phyloP scores from a whole-genome alignment of 192 early-diverging fungal genomes.

The Umbelopsis ramanniana region DNA sequence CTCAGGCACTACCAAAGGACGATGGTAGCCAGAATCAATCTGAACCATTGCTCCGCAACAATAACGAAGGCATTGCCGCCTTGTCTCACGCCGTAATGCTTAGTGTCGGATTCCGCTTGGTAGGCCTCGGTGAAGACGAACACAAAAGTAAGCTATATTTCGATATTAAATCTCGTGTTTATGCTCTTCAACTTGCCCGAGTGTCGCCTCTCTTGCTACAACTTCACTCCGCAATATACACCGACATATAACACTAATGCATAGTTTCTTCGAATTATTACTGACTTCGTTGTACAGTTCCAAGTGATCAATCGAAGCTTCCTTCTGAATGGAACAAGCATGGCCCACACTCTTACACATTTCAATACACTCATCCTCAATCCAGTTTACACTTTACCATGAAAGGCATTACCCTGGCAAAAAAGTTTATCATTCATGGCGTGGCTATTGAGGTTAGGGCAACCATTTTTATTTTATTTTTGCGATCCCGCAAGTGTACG shows the following conservation, averaged over 20 bases:
- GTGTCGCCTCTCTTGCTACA: too few relatives aligned
- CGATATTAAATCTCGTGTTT: not conserved
- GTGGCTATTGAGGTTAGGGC: slow-evolving; percentile 64
- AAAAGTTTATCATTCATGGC: slow-evolving; percentile 67
- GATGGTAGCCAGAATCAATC: not conserved
- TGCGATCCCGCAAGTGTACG: not conserved
- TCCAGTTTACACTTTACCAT: slow-evolving; percentile 71
- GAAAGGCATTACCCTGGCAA: slow-evolving; percentile 66
- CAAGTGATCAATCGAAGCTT: slow-evolving; percentile 30
- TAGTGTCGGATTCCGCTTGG: slow-evolving; percentile 62
- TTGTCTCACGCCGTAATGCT: slow-evolving; percentile 64
- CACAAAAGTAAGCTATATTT: slow-evolving; percentile 29
- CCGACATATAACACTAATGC: not conserved
- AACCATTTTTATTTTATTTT: not conserved
- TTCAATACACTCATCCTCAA: slow-evolving; percentile 68
- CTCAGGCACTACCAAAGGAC: not conserved
- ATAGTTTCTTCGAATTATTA: not conserved
- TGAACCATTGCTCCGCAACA: slow-evolving; percentile 34
- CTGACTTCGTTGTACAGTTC: not conserved
- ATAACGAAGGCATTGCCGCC: slow-evolving; percentile 54
- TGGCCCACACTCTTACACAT: slow-evolving; percentile 59
- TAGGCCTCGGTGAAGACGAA: slow-evolving; percentile 65
- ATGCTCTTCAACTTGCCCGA: not conserved
- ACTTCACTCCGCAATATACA: not conserved
- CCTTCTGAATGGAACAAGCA: slow-evolving; percentile 64